Evolutionary conservation across 768 basidiomycete species (phyloP).

Genomic region (Coprinopsis strossmayeri): DNA sequence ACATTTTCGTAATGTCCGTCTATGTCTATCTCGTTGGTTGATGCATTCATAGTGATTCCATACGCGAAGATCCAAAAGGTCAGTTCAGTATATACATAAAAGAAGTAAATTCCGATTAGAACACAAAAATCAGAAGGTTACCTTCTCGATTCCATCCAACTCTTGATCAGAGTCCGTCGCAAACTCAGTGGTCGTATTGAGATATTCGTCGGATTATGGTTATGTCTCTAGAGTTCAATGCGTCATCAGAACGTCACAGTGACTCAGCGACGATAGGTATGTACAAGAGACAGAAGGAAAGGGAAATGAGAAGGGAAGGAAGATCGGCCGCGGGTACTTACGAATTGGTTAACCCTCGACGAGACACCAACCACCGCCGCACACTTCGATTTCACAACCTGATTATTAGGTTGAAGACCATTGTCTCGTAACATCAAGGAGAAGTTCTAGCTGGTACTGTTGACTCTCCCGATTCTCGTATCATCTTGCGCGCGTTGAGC

Average conservation of each 20-base stretch:
- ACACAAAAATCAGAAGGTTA: background rate
- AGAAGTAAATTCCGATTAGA: background rate
- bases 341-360: background rate
- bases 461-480: conserved; percentile 34
- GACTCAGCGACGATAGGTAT: too few relatives aligned
- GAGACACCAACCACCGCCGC: background rate
- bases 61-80: too few relatives aligned
- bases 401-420: too few relatives aligned
- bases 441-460: conserved; percentile 34
- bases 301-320: too few relatives aligned
- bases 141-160: background rate
- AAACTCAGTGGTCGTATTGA: conserved; percentile 47
- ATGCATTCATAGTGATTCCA: too few relatives aligned
- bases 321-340: background rate
- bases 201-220: too few relatives aligned
- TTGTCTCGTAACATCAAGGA: conserved; percentile 31
- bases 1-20: too few relatives aligned
- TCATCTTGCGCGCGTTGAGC: conserved; percentile 46
- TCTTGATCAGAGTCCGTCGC: conserved; percentile 33
- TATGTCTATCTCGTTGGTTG: too few relatives aligned
- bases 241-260: background rate
- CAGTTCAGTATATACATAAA: background rate
- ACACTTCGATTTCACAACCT: conserved; percentile 5
- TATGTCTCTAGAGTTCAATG: too few relatives aligned
- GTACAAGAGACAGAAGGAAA: too few relatives aligned